Percentiles rank a stretch among this genome's conserved stretches.
These are phyloP conservation scores for Parasitella parasitica DNA, from an alignment of 371 early-diverging fungal species.

Conservation along the genomic window DNA sequence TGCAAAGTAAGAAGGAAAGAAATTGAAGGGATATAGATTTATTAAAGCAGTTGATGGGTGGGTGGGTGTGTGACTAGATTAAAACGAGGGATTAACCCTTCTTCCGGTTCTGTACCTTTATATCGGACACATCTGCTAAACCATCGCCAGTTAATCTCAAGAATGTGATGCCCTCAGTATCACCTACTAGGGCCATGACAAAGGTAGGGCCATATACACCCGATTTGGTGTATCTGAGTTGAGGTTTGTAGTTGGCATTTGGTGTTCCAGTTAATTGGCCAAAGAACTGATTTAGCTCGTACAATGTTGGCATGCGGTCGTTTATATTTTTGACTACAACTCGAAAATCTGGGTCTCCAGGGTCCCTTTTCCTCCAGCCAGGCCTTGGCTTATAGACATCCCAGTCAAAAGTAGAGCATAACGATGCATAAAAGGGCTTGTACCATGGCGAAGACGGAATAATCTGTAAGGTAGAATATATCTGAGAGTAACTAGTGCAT, in stretches of 20 bases:
- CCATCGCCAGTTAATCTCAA: constrained; percentile 24
- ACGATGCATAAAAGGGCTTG: constrained; percentile 7
- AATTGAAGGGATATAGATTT: not conserved
- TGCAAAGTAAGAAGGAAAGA: not conserved
- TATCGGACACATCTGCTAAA: constrained; percentile 16
- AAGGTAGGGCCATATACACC: constrained; percentile 7
- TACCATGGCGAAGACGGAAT: constrained; percentile 30
- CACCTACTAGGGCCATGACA: constrained; percentile 34
- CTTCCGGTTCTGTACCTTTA: not conserved
- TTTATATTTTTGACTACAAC: constrained; percentile 30
- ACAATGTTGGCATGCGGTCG: constrained; percentile 12
- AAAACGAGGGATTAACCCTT: not conserved
- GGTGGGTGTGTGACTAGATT: not conserved
- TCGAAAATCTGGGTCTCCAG: constrained; percentile 50
- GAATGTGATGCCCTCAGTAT: constrained; percentile 34
- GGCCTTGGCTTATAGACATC: constrained; percentile 56
- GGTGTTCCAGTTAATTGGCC: not conserved
- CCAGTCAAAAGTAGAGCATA: constrained; percentile 31
- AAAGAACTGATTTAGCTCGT: constrained; percentile 9
- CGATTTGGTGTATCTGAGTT: constrained; percentile 4
- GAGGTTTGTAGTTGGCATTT: not conserved
- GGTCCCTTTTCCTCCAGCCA: constrained; percentile 53
- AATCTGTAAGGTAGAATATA: constrained; percentile 28
- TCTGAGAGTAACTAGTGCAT: not conserved
- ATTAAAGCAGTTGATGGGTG: not conserved